Evolutionary conservation across 352 stramenopile species (phyloP), one percentile per base, ranked within the genome.

Genomic region (Plasmopara viticola): DNA sequence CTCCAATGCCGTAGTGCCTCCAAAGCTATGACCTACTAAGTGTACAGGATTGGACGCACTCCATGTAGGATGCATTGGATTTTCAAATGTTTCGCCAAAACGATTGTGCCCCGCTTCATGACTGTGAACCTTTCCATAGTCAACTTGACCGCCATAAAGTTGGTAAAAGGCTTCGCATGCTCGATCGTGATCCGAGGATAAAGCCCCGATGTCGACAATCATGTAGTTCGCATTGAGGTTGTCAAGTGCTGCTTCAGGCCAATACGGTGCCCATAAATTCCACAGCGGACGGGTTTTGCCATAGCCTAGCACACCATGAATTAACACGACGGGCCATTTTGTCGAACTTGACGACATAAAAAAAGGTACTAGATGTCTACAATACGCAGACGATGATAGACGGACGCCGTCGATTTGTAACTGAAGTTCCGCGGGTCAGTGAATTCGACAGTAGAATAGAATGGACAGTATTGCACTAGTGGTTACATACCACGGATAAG

Each of bases 1-100:
- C 49, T 90, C 77, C 28, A 90, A 62, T 25, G 77, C 77, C 4
- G 77, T 86, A 17, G 75, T 85, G 9, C 62, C 64, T 38, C 79
- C 77, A 28, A 84, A 74, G 50, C 77, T 87, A 56, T 90, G 80
- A n/a, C 77, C 77, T 4, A 88, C 45, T 10, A 90, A 58, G 38
- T 90, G 77, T 5, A 88, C 58, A 0, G 80, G 75, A 34, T 84
- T 71, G 2, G 55, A 25, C 3, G 57, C 64, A 54, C 66, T 85
- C 74, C 74, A 90, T 0, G 64, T 34, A 2, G 72, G 58, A 61
- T 84, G 66, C 33, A 79, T 37, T 29, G 74, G 48, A 0, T 9
- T 56, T 0, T 60, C 20, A 39, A 70, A 75, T 5, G 60, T 74
- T n/a, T 46, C 56, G 0, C 76, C 79, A 46, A 66, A 87, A 2